Evolutionary conservation across 352 stramenopile genomes (phyloP).

Genomic region (Lagenidium sp.): DNA sequence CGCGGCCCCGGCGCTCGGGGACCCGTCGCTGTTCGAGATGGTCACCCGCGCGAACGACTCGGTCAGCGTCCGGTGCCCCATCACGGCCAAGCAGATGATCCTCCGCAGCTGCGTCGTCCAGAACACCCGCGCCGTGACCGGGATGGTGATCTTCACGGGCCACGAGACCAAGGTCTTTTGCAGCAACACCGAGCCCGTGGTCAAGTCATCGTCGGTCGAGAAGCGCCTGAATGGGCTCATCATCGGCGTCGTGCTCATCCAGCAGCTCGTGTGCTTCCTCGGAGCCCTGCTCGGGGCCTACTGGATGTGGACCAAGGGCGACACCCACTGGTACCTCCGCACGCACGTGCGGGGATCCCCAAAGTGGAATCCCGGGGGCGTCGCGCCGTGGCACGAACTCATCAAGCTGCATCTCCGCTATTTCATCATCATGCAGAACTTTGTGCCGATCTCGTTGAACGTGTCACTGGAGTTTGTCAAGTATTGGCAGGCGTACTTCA

Average conservation of each 20-base stretch:
- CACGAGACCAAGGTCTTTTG: conserved; percentile 83
- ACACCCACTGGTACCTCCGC: conserved; percentile 62
- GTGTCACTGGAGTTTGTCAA: conserved; percentile 96
- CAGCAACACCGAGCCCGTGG: conserved; percentile 63
- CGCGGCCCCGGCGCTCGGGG: background rate
- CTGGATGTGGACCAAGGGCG: conserved; percentile 59
- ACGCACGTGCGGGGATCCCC: conserved; percentile 7
- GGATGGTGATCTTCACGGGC: conserved; percentile 86
- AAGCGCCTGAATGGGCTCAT: conserved; percentile 65
- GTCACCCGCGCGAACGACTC: conserved; percentile 22
- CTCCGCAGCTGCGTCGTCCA: conserved; percentile 83
- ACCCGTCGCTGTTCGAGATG: conserved; percentile 16
- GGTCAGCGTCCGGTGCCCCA: conserved; percentile 32
- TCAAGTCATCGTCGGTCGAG: conserved; percentile 78
- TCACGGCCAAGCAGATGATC: conserved; percentile 86
- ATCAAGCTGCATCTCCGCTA: conserved; percentile 87
- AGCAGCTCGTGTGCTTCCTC: conserved; percentile 63
- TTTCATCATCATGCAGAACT: conserved; percentile 96
- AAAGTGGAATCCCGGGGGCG: conserved; percentile 17
- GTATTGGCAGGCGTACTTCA: conserved; percentile 93
- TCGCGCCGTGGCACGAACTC: conserved; percentile 45
- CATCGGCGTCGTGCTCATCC: conserved; percentile 59
- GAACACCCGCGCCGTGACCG: conserved; percentile 77
- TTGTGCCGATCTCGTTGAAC: conserved; percentile 98
- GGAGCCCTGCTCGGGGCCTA: conserved; percentile 49